These are phyloP conservation scores for Populus deltoides DNA, from an alignment of 345 rosid genomes.

Conservation along the genomic window DNA sequence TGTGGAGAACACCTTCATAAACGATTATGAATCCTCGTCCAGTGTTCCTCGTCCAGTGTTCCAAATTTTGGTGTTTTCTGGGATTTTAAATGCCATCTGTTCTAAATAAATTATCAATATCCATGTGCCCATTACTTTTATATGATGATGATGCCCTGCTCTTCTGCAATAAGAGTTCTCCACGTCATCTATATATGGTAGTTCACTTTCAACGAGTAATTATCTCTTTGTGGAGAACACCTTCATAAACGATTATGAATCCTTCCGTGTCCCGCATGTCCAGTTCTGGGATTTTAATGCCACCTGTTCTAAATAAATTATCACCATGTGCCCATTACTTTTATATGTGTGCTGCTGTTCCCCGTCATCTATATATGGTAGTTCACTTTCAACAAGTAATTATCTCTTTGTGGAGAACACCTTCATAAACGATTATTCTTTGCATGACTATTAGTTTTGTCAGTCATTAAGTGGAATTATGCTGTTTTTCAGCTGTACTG, in stretches of 20 bases:
- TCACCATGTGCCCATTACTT: no score
- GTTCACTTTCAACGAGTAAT: background rate
- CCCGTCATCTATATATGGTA: background rate
- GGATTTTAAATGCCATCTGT: background rate
- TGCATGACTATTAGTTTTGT: background rate
- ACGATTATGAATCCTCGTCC: no score
- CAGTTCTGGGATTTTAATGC: background rate
- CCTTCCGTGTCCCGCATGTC: no score
- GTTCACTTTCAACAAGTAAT: background rate
- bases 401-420: background rate
- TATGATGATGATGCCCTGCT: background rate
- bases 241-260: background rate
- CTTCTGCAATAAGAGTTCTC: background rate
- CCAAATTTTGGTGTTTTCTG: background rate
- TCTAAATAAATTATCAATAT: background rate
- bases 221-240: background rate
- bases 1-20: no score
- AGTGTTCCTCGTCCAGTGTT: background rate
- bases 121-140: no score
- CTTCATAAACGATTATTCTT: background rate
- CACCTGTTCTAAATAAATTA: background rate
- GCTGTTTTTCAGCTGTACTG: no score
- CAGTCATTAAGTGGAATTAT: background rate
- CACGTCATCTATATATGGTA: background rate
- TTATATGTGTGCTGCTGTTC: no score